A percentile compares a stretch with the other conserved stretches of the same genome.
Conservation (phyloP, 352 stramenopile species). For the Bremia lactucae region DNA sequence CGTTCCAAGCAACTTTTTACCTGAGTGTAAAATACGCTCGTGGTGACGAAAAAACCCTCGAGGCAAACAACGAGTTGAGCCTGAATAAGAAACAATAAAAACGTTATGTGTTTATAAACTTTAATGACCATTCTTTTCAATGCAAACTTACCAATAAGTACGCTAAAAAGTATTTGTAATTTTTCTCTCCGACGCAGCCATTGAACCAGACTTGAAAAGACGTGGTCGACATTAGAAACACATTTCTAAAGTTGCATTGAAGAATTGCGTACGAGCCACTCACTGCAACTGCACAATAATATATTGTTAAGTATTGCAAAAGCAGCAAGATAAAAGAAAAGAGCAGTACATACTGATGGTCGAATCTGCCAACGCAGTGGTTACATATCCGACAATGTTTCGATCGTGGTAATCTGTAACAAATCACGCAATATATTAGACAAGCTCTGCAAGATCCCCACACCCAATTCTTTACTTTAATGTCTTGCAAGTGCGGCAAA, state of each 20-base stretch:
- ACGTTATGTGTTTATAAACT: background rate
- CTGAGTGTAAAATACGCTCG: constrained; percentile 45
- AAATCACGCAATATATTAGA: background rate
- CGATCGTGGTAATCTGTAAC: constrained; percentile 57
- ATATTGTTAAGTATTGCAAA: background rate
- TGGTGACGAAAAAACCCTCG: constrained; percentile 38
- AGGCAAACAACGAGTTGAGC: constrained; percentile 34
- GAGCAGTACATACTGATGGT: constrained; percentile 74
- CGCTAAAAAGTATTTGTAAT: constrained; percentile 68
- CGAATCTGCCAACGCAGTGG: constrained; percentile 80
- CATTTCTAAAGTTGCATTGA: background rate
- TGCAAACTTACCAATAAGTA: constrained; percentile 32
- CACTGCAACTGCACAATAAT: constrained; percentile 19
- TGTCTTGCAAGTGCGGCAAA: constrained; percentile 82
- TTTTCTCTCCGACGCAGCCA: constrained; percentile 67
- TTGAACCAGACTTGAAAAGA: constrained; percentile 73
- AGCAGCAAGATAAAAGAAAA: background rate
- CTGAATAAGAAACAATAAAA: constrained; percentile 7
- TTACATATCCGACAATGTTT: constrained; percentile 88
- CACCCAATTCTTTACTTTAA: constrained; percentile 41
- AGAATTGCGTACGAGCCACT: constrained; percentile 7
- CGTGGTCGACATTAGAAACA: background rate
- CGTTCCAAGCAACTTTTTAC: too few species aligned
- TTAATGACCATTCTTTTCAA: background rate
- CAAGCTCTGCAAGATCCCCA: background rate